Percentiles rank a stretch among this genome's conserved stretches.
Conservation (phyloP, 768 basidiomycete genomes). For the Leucocoprinus leucothites region DNA sequence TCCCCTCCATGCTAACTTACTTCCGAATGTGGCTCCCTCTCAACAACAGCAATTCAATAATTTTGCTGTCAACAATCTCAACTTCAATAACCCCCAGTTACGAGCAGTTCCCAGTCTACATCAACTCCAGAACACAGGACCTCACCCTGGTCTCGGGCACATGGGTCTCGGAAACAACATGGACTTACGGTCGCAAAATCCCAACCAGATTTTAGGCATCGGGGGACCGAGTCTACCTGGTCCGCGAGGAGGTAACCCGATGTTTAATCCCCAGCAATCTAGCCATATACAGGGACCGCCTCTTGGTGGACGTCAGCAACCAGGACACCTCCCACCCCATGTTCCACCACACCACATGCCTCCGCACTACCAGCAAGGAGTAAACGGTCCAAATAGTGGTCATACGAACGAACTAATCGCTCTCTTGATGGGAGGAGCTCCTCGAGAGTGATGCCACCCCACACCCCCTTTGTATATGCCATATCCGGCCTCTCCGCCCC, state of each 20-base stretch:
- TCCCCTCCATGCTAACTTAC: constrained; percentile 43
- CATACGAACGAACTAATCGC: constrained; percentile 79
- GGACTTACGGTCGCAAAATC: constrained; percentile 51
- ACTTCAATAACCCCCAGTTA: constrained; percentile 46
- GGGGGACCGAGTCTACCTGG: constrained; percentile 42
- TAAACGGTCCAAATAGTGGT: constrained; percentile 46
- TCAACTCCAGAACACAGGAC: constrained; percentile 45
- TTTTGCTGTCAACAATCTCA: constrained; percentile 40
- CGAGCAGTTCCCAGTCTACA: constrained; percentile 47
- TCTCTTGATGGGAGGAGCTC: constrained; percentile 72
- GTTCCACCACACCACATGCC: constrained; percentile 38
- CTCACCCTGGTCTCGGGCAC: constrained; percentile 45
- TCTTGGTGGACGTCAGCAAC: constrained; percentile 47
- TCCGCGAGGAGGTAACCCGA: constrained; percentile 37
- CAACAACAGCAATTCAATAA: constrained; percentile 51
- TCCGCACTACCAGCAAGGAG: constrained; percentile 63
- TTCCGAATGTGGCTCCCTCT: constrained; percentile 35
- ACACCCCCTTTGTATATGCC: background rate
- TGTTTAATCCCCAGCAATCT: constrained; percentile 46
- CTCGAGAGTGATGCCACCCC: constrained; percentile 51
- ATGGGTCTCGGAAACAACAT: constrained; percentile 53
- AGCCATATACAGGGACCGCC: constrained; percentile 41
- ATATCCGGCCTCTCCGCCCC: constrained; percentile 2
- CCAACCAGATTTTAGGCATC: constrained; percentile 49
- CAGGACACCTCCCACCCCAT: constrained; percentile 55